Conservation (phyloP, 352 stramenopile species). For the Nothophytophthora sp. region DNA sequence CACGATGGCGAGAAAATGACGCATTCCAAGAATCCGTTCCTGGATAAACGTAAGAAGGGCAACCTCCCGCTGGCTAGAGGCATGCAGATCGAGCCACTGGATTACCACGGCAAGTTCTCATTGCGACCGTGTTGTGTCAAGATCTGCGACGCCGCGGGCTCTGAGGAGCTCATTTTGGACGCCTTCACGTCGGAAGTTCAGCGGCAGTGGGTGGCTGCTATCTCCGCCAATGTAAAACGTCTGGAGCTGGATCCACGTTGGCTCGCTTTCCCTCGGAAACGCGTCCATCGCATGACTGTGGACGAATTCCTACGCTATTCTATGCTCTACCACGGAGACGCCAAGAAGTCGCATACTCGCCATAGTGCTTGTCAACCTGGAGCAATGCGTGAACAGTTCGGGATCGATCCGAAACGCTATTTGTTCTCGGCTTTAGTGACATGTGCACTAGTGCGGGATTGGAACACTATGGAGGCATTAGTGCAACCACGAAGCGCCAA, state of each 20-base stretch:
- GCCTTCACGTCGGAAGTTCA: slow-evolving; percentile 58
- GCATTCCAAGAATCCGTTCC: slow-evolving; percentile 58
- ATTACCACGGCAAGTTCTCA: slow-evolving; percentile 71
- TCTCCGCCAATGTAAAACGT: slow-evolving; percentile 67
- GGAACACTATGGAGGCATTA: slow-evolving; percentile 53
- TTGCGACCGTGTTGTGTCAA: slow-evolving; percentile 63
- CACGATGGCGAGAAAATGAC: slow-evolving; percentile 56
- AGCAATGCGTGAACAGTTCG: slow-evolving; percentile 44
- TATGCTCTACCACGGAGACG: slow-evolving; percentile 60
- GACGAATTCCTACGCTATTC: slow-evolving; percentile 61
- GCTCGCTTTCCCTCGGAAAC: slow-evolving; percentile 48
- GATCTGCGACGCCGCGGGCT: slow-evolving; percentile 41
- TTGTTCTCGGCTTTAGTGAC: slow-evolving; percentile 53
- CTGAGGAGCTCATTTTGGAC: slow-evolving; percentile 64
- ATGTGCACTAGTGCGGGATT: slow-evolving; percentile 48
- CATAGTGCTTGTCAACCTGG: slow-evolving; percentile 28
- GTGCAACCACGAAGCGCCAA: slow-evolving; percentile 42
- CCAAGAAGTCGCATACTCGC: slow-evolving; percentile 15
- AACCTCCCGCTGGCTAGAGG: slow-evolving; percentile 35
- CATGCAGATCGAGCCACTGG: slow-evolving; percentile 41
- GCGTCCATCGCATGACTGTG: slow-evolving; percentile 56
- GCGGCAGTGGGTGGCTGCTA: slow-evolving; percentile 58
- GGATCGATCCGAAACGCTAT: slow-evolving; percentile 51
- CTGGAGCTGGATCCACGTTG: slow-evolving; percentile 59
- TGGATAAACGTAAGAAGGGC: slow-evolving; percentile 53